Evolutionary conservation across 2,329 filamentous ascomycete genomes (phyloP), one percentile per base, ranked within the genome.

Genomic region (Teratosphaeria zuluensis): DNA sequence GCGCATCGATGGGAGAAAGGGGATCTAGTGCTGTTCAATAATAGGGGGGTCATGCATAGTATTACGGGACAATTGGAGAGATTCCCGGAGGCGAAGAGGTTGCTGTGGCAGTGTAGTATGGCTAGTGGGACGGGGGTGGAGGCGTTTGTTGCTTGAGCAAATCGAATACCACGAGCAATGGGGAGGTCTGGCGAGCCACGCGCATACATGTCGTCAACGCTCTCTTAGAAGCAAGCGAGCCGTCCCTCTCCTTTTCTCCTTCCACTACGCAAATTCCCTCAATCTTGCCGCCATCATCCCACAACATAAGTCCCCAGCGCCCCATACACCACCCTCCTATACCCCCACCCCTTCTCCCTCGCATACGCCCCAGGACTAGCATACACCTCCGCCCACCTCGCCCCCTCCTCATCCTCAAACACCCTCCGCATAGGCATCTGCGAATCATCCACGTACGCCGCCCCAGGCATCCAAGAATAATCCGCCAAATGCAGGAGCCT

Each of bases 1-100:
- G 66, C 69, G 30, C 69, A 70, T 62, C 57, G 58, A 1, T 71
- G 69, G 67, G 58, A 65, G 16, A 64, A 68, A 38, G 69, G 69
- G 11, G 69, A 71, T 56, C 46, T 70, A 8, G 68, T 70, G 0
- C 65, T 70, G 21, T 69, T 69, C 55, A 66, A 70, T 58, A 72
- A 72, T 59, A 61, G 66, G 24, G 69, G 69, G 0, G 69, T 70
- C 14, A 65, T 65, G 66, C 70, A 72, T 57, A 66, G 61, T 33
- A 70, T 71, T 53, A 68, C 69, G 4, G 69, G 70, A 0, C 61
- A 69, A 21, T 46, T 68, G 46, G 55, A 35, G 4, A 42, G 52
- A 8, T 53, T 54, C 16, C 53, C 56, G 19, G 65, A 65, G 35
- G n/a, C 4, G 9, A 51, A 32, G 59, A 64, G 70, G 24, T 33